Base-by-base conservation (phyloP, 2,329 filamentous ascomycete genomes). In the Phialocephala sp. region DNA sequence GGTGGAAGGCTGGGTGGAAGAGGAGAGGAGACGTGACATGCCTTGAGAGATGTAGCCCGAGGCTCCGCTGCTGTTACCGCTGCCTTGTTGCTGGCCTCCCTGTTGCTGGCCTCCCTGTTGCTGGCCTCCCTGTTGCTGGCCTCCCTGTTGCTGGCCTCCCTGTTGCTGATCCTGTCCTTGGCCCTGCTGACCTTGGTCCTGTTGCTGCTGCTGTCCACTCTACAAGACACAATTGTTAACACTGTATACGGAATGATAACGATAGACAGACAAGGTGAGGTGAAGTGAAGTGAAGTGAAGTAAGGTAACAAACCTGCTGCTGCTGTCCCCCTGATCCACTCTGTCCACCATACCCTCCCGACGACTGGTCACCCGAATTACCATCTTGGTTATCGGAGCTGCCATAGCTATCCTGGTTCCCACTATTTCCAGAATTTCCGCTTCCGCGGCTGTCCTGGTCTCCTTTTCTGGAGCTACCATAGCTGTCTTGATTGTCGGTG, bases 351-450 rank as follows among this genome's bases (percentile, higher is more conserved):
- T 41, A 41, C 3, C 37, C 37, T 41, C 37, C 37, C 11, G 37
- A 41, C 2, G 43, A 45, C 22, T 50, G 45, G 22, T 50, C 45
- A 14, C 43, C 18, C 4, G 15, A 18, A n/a, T 20, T 3, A 20
- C n/a, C n/a, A 50, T 22, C n/a, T n/a, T 50, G 45, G n/a, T 50
- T 50, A 11, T 24, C n/a, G 12, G n/a, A 50, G n/a, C 45, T 50
- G 4, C 45, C 45, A 22, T 50, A 50, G n/a, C 45, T 50, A 18
- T 41, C 15, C 15, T 41, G 37, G 37, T 41, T 41, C 3, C 27
- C 27, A 6, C 27, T 32, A 32, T 32, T 32, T 32, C 27, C 27
- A 32, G 27, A 32, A 32, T 32, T 32, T 32, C 27, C 27, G 27
- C 27, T 32, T 32, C 27, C 27, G 27, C 6, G 6, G 27, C 27